Evolutionary conservation across 1,284 basidiomycete genomes (phyloP).

Genomic region (Ganoderma sp.): DNA sequence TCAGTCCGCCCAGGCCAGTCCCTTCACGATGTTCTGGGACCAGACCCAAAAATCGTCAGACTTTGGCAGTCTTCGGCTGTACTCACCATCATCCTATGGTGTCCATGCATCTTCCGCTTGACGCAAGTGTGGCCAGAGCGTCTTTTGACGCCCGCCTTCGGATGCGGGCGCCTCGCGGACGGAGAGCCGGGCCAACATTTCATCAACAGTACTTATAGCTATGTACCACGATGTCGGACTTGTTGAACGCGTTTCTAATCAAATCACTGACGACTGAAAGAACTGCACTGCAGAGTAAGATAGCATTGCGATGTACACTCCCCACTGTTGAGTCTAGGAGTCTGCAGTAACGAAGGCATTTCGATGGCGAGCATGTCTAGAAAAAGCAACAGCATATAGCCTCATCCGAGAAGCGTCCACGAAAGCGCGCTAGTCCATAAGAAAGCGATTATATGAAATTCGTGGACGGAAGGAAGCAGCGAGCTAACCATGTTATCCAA

Average conservation of each 20-base stretch:
- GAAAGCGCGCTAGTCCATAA: background rate
- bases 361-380: background rate
- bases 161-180: too few species aligned
- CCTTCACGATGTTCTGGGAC: background rate
- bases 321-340: too few species aligned
- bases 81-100: background rate
- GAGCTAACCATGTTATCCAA: background rate
- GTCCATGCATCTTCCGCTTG: background rate
- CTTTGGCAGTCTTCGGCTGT: background rate
- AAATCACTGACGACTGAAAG: too few species aligned
- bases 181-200: too few species aligned
- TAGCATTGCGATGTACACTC: too few species aligned
- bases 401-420: background rate
- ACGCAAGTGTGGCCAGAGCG: background rate
- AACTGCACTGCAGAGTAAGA: too few species aligned
- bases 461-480: background rate
- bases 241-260: too few species aligned
- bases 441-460: background rate
- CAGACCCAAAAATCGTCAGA: background rate
- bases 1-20: background rate
- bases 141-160: too few species aligned
- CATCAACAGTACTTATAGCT: too few species aligned
- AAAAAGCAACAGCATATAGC: background rate
- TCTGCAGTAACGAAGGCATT: too few species aligned
- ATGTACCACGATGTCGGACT: too few species aligned